Evolutionary conservation across 176 grass and related monocot genomes (phyloP), one percentile per base, ranked within the genome.

Genomic region (Zizania latifolia): DNA sequence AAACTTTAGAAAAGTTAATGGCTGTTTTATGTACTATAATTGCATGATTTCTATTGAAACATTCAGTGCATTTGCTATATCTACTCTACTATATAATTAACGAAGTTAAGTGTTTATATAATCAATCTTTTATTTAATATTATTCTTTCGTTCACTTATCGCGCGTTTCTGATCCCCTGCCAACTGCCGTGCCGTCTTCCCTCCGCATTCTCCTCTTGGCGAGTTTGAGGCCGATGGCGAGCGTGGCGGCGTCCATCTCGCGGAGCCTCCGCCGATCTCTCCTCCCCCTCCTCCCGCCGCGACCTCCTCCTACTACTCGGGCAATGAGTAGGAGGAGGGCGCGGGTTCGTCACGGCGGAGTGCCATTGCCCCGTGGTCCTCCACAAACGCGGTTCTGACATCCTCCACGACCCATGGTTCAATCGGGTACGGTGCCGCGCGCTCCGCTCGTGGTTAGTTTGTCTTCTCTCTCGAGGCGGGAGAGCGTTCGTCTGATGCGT

Each of bases 371-470:
- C 95, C 57, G 82, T 88, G 63, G 78, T 98, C 78, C 68, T 94
- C 61, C 89, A 94, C 56, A 98, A 98, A 75, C 86, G 91, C 62
- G 92, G 91, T 58, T 55, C 90, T 58, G 91, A 98, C 85, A 98
- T 98, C 76, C 91, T 98, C 70, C 95, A 98, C 68, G 95, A 98
- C 78, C 91, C 91, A 46, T 94, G 84, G 95, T 98, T 89, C 84
- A 98, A 94, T 59, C 90, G 92, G 82, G 91, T 98, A 73, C 65
- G 51, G 0, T n/a, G 17, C 2, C 12, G 1, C 13, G 38, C 14
- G n/a, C 39, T 16, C n/a, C n/a, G 36, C 6, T 1, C 24, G 17
- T 12, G 8, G n/a, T n/a, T n/a, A n/a, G n/a, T n/a, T 29, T 3
- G 1, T 24, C 2, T 58, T 27, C 6, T 61, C 15, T 54, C 57